Base-by-base conservation (phyloP, 768 basidiomycete genomes). In the Mycena belliarum region DNA sequence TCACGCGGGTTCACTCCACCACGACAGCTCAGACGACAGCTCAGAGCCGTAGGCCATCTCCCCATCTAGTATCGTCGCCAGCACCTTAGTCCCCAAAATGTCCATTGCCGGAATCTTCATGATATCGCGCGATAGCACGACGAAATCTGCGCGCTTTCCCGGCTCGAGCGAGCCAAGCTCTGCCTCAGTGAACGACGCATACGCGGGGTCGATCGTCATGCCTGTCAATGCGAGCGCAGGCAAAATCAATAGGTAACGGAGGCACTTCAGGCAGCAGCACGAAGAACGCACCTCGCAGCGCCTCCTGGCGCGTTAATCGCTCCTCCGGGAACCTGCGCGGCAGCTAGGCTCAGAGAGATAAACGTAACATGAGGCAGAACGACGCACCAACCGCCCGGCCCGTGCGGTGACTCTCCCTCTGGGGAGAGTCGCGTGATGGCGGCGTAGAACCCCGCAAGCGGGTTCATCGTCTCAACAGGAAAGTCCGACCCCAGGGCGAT, bases 401-500 rank as follows among this genome's bases (percentile, higher is more conserved):
- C 95, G 55, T 95, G 92, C 0, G 95, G 96, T 20, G 91, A 94
- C n/a, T 77, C 74, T 0, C 93, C 93, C 10, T 82, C 76, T 1
- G 79, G 73, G n/a, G 83, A 82, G 5, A 92, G 76, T 15, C 95
- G 82, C 3, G 93, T 80, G 2, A 94, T 81, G 0, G 93, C 93
- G 10, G 96, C 93, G 63, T 95, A 93, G 72, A 97, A 95, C 0
- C 91, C 92, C 4, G 89, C 76, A 25, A 98, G 75, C 0, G 96
- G 95, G 66, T 96, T 92, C 58, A 96, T 88, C 10, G 83, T 82
- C 71, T 98, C 95, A 2, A 98, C 87, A 0, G 96, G 96, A 70
- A 98, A 97, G 70, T 98, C 95, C 2, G 93, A 93, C 3, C 96
- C 95, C 0, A 97, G 80, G 0, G 93, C 84, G 50, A 95, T 84